Evolutionary conservation across 1,139 yeast genomes (phyloP).

Genomic region (Debaryomyces sp.): DNA sequence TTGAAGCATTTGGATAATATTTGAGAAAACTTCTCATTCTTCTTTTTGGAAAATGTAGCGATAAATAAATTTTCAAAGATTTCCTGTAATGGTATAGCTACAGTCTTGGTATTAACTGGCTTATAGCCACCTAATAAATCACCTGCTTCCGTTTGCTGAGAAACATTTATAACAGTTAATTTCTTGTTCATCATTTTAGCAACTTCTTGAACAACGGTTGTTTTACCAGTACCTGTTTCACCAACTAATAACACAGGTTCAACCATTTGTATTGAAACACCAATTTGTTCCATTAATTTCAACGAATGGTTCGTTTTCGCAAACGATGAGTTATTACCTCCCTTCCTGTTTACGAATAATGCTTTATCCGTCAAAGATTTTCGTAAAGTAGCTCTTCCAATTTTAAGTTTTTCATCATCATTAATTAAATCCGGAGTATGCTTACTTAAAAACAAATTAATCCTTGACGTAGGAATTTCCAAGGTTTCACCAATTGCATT

Average conservation of each 20-base stretch:
- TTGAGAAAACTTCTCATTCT: slow-evolving; percentile 77
- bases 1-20: slow-evolving; percentile 74
- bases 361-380: slow-evolving; percentile 31
- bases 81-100: slow-evolving; percentile 86
- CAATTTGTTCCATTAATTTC: slow-evolving; percentile 86
- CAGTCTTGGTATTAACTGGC: slow-evolving; percentile 83
- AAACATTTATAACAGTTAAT: slow-evolving; percentile 86
- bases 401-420: slow-evolving; percentile 47
- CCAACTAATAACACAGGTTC: slow-evolving; percentile 94
- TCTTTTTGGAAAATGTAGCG: slow-evolving; percentile 80
- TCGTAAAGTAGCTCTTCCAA: slow-evolving; percentile 72
- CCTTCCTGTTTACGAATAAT: slow-evolving; percentile 24
- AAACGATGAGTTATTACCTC: slow-evolving; percentile 59
- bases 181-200: slow-evolving; percentile 79
- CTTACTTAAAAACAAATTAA: slow-evolving; percentile 62
- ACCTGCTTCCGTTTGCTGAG: slow-evolving; percentile 96
- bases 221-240: slow-evolving; percentile 99
- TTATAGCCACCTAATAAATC: slow-evolving; percentile 95
- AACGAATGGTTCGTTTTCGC: slow-evolving; percentile 89
- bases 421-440: slow-evolving; percentile 70
- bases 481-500: slow-evolving; percentile 70
- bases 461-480: slow-evolving; percentile 75
- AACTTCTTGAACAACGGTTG: slow-evolving; percentile 92
- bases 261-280: slow-evolving; percentile 74
- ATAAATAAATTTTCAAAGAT: slow-evolving; percentile 75